phyloP scores from a whole-genome alignment of 768 basidiomycete species.

The Plicaturopsis crispa region DNA sequence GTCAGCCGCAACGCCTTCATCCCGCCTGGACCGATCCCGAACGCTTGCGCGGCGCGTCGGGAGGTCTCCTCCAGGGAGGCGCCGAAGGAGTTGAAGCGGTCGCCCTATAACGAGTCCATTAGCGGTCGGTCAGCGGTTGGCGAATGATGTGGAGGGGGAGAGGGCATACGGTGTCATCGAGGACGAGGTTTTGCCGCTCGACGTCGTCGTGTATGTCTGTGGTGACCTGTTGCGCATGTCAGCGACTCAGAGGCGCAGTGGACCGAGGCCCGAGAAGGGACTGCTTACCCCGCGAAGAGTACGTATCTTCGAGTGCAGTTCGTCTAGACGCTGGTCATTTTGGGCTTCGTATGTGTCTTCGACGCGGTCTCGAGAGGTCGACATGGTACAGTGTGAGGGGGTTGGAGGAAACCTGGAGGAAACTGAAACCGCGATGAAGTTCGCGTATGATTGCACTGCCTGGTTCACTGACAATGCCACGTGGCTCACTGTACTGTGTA shows the following conservation, averaged over 20 bases:
- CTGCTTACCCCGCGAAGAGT: constrained; percentile 69
- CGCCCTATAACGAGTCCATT: constrained; percentile 43
- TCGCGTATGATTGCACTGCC: no score
- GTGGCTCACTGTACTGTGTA: no score
- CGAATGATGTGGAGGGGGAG: background rate
- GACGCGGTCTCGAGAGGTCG: constrained; percentile 19
- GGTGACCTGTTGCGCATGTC: no score
- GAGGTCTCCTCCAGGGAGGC: constrained; percentile 58
- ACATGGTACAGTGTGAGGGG: no score
- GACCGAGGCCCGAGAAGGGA: background rate
- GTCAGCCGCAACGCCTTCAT: constrained; percentile 67
- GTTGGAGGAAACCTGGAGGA: no score
- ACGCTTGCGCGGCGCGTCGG: constrained; percentile 63
- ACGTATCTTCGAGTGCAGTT: constrained; percentile 78
- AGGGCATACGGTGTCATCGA: constrained; percentile 66
- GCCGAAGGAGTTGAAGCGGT: constrained; percentile 62
- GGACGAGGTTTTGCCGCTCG: constrained; percentile 71
- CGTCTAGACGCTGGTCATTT: constrained; percentile 80
- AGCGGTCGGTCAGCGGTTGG: constrained; percentile 1
- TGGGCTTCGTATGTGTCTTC: constrained; percentile 79
- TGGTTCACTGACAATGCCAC: no score
- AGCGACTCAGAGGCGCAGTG: no score
- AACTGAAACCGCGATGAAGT: no score
- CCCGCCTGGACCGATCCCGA: constrained; percentile 62
- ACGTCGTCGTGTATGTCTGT: constrained; percentile 82